Evolutionary conservation across 2,329 filamentous ascomycete species (phyloP), one percentile per base, ranked within the genome.

Genomic region (Aureobasidium lini): DNA sequence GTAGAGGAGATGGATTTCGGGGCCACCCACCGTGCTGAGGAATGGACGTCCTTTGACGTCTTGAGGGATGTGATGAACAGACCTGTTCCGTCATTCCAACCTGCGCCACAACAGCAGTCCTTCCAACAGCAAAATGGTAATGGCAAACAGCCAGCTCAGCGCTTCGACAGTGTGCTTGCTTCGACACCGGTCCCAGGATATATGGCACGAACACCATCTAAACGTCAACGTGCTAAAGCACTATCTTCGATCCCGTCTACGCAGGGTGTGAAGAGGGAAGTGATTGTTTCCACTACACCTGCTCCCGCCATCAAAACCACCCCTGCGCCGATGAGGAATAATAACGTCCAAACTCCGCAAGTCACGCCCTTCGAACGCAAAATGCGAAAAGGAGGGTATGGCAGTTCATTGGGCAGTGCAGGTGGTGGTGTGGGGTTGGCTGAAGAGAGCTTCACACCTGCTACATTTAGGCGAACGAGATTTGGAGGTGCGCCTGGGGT

Each of bases 201-300:
- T 57, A 71, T 79, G 59, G 29, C 50, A 2, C 75, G 77, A 40
- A 79, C 77, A 32, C 77, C 77, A 0, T 76, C 73, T 43, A 75
- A 75, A 60, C 69, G 73, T 0, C 72, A 68, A 2, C 64, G 72
- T 1, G 66, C 68, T 1, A 73, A 72, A 59, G 64, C 69, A 9
- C 65, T 65, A 1, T 62, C 62, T 13, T 9, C 13, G 23, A 31
- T 60, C 4, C 37, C 47, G 6, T 50, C 57, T 6, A 13, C 29
- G 36, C 16, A 42, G 5, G 5, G 28, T 1, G 2, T 15, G 9
- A 44, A 18, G 1, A 37, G 40, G 47, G 42, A 56, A n/a, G 52
- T 44, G 7, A 1, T 56, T 4, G 62, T 60, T 2, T 68, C 65
- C 39, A 61, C 67, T 0, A 69, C 65, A 10, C 70, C 68, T 29